Percentiles rank a stretch among this genome's conserved stretches.
phyloP scores from a whole-genome alignment of 495 filamentous ascomycete genomes.

The Stereocaulon alpinum region DNA sequence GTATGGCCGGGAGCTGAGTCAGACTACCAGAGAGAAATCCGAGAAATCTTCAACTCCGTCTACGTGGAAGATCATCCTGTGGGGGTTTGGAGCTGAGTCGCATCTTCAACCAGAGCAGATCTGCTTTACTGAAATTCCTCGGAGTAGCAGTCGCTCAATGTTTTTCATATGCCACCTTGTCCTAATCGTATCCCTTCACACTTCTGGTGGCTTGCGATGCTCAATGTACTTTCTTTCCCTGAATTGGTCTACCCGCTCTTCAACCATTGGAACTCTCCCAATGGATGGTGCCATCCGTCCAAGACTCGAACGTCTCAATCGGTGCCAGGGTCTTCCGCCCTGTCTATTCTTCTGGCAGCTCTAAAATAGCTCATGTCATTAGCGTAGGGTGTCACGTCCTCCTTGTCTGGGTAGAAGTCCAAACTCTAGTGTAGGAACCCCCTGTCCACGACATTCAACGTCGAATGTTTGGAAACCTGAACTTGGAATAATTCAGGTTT shows the following conservation, averaged over 20 bases:
- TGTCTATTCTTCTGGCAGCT: background rate
- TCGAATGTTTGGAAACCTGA: no score
- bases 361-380: conserved; percentile 1
- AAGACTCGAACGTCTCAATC: background rate
- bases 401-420: background rate
- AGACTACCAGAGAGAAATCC: no score
- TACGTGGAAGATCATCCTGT: no score
- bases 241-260: background rate
- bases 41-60: no score
- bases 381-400: background rate
- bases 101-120: no score
- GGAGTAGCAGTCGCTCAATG: background rate
- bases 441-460: no score
- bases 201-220: background rate
- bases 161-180: background rate
- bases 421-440: no score
- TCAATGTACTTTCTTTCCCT: background rate
- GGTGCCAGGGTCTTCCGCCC: background rate
- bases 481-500: no score
- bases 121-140: background rate
- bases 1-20: no score
- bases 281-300: background rate
- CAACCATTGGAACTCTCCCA: background rate
- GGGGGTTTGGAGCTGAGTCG: no score
- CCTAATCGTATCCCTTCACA: background rate